Conservation (phyloP, 2,329 filamentous ascomycete species). For the Cladophialophora yegresii region DNA sequence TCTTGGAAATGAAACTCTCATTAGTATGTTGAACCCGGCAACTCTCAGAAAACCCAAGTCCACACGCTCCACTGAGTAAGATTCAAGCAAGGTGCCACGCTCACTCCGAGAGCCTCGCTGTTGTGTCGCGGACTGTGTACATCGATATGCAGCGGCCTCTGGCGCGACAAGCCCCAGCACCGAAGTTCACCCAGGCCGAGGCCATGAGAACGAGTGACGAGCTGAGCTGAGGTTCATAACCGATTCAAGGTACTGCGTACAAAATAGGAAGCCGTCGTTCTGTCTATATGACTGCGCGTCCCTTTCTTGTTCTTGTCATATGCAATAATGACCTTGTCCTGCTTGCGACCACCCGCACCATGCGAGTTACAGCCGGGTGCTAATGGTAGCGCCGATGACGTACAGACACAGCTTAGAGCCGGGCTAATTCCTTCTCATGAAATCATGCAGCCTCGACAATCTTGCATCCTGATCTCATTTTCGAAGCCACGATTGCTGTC, state of each 20-base stretch:
- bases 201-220: background rate
- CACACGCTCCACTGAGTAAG: no score
- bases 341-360: background rate
- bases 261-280: background rate
- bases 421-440: background rate
- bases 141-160: background rate
- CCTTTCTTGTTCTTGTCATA: background rate
- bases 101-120: background rate
- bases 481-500: background rate
- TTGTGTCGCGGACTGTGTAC: background rate
- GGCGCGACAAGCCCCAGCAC: background rate
- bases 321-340: background rate
- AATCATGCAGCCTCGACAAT: slow-evolving; percentile 1
- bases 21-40: background rate
- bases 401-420: background rate
- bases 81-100: no score
- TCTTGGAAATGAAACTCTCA: background rate
- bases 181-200: background rate
- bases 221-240: background rate
- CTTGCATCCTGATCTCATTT: slow-evolving; percentile 1
- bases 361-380: background rate
- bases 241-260: background rate
- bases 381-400: background rate
- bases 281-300: background rate
- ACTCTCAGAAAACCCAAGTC: background rate